Evolutionary conservation across 129 eudicot species (phyloP), one percentile per base, ranked within the genome.

Genomic region (Helianthus annuus): DNA sequence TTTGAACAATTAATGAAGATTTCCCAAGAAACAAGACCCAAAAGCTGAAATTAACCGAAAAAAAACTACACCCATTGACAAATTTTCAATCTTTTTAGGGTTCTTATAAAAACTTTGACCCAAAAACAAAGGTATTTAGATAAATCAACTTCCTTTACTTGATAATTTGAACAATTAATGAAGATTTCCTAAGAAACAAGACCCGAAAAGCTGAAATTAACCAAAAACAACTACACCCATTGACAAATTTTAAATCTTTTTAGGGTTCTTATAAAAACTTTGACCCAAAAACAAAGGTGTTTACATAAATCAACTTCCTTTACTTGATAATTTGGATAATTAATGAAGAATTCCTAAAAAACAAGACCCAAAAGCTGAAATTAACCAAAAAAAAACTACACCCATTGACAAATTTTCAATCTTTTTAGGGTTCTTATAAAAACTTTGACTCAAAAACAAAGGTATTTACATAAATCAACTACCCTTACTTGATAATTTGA

Each of bases 391-490:
- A 40, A 70, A 53, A n/a, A n/a, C n/a, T 8, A 42, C 1, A 70
- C 51, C 51, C 74, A 36, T 10, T 11, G 38, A 70, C 51, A 5
- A 39, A 38, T 36, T 42, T 2, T 39, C 10, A 39, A 22, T 56
- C 58, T 14, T 45, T 24, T 57, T 45, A 45, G 38, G 69, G 77
- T 48, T 72, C 40, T 61, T 60, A 8, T 6, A 3, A 24, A 51
- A 51, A 51, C 2, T 5, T 22, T n/a, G 58, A 64, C 66, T 24
- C 42, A 44, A 14, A 42, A 29, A 29, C 34, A 29, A 29, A 29
- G 34, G 34, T 29, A 2, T 29, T 29, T 29, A 1, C 34, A 29
- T 29, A 29, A 29, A 29, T 29, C 34, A 29, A 29, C 34, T 29
- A 1, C 44, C 44, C 5, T 39, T 40, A 0, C 45, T 40, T 40